phyloP scores from a whole-genome alignment of 2,329 filamentous ascomycete genomes.

The Ceratocystis eucalypticola region DNA sequence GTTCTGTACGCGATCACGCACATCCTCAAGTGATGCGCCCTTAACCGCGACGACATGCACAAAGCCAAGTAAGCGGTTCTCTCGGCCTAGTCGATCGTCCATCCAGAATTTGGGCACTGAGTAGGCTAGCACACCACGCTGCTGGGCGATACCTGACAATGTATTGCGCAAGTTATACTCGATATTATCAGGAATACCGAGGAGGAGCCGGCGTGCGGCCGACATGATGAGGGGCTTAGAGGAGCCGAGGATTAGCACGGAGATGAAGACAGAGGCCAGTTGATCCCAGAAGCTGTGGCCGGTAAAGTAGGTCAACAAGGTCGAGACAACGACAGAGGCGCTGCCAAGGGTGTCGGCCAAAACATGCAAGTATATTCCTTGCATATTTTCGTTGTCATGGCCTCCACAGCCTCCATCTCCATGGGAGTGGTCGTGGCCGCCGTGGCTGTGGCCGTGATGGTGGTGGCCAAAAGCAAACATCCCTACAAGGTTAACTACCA shows the following conservation, averaged over 20 bases:
- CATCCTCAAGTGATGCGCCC: constrained; percentile 64
- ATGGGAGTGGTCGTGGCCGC: constrained; percentile 12
- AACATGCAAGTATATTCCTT: constrained; percentile 91
- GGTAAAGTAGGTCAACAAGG: constrained; percentile 70
- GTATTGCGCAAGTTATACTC: constrained; percentile 84
- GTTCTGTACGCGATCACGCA: constrained; percentile 59
- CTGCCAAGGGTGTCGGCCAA: constrained; percentile 90
- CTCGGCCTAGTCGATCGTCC: constrained; percentile 43
- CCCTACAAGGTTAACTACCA: constrained; percentile 83
- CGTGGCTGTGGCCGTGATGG: constrained; percentile 40
- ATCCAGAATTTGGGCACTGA: constrained; percentile 86
- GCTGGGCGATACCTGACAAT: constrained; percentile 65
- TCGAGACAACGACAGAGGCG: constrained; percentile 86
- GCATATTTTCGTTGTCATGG: constrained; percentile 95
- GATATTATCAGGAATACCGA: constrained; percentile 69
- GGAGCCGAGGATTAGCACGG: constrained; percentile 82
- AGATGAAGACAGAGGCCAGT: constrained; percentile 84
- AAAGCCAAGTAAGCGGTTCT: constrained; percentile 55
- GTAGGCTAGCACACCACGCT: constrained; percentile 77
- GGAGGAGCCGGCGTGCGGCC: constrained; percentile 66
- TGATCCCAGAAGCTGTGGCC: constrained; percentile 94
- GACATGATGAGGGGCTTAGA: constrained; percentile 77
- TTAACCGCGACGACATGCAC: constrained; percentile 72
- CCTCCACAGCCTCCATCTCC: constrained; percentile 26
- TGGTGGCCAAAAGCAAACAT: constrained; percentile 71